Evolutionary conservation across 495 filamentous ascomycete species (phyloP).

Genomic region (Hypoxylon trugodes): DNA sequence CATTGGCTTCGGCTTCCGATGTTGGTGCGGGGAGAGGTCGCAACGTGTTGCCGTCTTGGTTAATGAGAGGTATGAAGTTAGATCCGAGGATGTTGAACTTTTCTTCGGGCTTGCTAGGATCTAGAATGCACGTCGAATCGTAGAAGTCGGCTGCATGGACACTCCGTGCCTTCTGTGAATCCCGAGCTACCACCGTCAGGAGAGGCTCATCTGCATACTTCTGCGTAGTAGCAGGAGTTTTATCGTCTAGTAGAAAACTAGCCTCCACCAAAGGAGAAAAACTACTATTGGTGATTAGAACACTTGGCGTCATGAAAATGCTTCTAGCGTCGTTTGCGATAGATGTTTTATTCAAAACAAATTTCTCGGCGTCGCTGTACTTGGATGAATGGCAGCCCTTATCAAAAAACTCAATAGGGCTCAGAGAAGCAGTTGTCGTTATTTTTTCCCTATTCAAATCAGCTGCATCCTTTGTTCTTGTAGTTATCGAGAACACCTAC

Average conservation of each 20-base stretch:
- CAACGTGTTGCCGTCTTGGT: neutral
- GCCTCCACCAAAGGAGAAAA: neutral
- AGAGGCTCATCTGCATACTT: neutral
- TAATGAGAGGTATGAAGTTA: slow-evolving; percentile 1
- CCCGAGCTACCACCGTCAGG: neutral
- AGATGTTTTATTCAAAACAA: too few species aligned
- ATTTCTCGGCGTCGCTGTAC: neutral
- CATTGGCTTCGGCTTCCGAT: neutral
- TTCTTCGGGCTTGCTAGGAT: neutral
- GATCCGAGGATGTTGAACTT: slow-evolving; percentile 8
- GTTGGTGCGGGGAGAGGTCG: neutral
- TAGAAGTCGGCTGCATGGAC: neutral
- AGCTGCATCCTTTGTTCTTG: neutral
- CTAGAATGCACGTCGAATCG: neutral
- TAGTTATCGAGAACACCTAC: neutral
- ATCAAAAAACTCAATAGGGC: neutral
- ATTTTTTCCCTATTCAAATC: neutral
- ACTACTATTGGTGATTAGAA: neutral
- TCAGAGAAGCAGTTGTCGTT: neutral
- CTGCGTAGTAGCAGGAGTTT: neutral
- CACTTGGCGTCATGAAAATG: neutral
- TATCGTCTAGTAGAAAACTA: neutral
- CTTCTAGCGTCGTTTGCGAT: neutral
- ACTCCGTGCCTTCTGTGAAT: neutral
- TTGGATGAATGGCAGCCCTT: neutral